phyloP scores from a whole-genome alignment of 2,329 filamentous ascomycete genomes.

The Tolypocladium album region DNA sequence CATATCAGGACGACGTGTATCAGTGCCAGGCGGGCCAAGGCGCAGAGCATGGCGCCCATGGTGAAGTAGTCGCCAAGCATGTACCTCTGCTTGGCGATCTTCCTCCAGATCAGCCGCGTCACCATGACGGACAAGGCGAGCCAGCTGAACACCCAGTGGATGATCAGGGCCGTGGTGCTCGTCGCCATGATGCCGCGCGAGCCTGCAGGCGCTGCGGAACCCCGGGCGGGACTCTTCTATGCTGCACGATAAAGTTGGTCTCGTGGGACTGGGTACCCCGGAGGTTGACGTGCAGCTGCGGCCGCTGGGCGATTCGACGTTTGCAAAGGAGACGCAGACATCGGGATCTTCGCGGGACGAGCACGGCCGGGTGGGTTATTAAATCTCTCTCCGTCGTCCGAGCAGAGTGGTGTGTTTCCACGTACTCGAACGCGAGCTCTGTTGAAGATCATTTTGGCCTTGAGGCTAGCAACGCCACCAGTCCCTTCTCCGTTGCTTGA shows the following conservation, averaged over 20 bases:
- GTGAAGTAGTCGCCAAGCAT: slow-evolving; percentile 12
- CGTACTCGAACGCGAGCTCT: background rate
- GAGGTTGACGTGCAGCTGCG: background rate
- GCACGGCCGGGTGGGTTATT: background rate
- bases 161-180: slow-evolving; percentile 5
- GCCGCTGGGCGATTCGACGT: background rate
- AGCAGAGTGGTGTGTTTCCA: background rate
- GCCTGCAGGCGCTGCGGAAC: background rate
- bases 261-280: background rate
- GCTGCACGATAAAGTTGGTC: background rate
- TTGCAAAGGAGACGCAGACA: background rate
- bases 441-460: background rate
- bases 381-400: background rate
- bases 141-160: slow-evolving; percentile 15
- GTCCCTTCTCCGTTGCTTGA: background rate
- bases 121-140: slow-evolving; percentile 12
- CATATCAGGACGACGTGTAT: slow-evolving; percentile 23
- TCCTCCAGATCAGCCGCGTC: slow-evolving; percentile 9
- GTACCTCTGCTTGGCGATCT: slow-evolving; percentile 8
- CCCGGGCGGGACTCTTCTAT: background rate
- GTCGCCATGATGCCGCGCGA: background rate
- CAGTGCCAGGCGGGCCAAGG: slow-evolving; percentile 12
- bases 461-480: background rate
- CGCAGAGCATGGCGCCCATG: slow-evolving; percentile 28
- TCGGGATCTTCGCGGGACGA: background rate